phyloP scores from a whole-genome alignment of 345 rosid genomes.

The Tarenaya hassleriana region DNA sequence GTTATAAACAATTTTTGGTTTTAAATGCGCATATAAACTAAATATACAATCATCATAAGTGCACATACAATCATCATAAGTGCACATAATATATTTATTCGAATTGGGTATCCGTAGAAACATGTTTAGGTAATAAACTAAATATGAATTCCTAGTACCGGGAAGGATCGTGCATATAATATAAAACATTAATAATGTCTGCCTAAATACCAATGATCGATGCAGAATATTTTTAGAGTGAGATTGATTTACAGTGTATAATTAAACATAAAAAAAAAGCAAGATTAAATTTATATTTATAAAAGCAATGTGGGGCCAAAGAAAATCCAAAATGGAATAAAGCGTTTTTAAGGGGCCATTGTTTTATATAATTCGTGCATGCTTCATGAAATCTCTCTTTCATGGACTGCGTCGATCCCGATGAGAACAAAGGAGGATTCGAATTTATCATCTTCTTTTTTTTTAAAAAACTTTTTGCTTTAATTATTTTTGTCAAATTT shows the following conservation, averaged over 20 bases:
- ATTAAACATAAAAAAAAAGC: neutral
- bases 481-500: neutral
- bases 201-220: conserved; percentile 11
- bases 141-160: too few species aligned
- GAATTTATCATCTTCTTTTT: neutral
- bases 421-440: neutral
- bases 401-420: conserved; percentile 5
- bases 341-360: neutral
- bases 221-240: conserved; percentile 19
- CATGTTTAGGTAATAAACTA: too few species aligned
- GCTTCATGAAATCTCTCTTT: neutral
- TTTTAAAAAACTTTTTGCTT: neutral
- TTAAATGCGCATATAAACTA: too few species aligned
- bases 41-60: too few species aligned
- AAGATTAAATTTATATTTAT: neutral
- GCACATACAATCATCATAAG: too few species aligned
- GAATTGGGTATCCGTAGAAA: too few species aligned
- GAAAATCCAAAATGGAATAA: neutral
- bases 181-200: neutral
- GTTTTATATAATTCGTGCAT: neutral
- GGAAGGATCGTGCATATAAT: too few species aligned
- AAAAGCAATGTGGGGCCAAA: neutral
- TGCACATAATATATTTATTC: too few species aligned
- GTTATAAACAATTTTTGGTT: too few species aligned
- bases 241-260: neutral